Conservation (phyloP, 2,329 filamentous ascomycete species). For the Epichloe coenophiala region DNA sequence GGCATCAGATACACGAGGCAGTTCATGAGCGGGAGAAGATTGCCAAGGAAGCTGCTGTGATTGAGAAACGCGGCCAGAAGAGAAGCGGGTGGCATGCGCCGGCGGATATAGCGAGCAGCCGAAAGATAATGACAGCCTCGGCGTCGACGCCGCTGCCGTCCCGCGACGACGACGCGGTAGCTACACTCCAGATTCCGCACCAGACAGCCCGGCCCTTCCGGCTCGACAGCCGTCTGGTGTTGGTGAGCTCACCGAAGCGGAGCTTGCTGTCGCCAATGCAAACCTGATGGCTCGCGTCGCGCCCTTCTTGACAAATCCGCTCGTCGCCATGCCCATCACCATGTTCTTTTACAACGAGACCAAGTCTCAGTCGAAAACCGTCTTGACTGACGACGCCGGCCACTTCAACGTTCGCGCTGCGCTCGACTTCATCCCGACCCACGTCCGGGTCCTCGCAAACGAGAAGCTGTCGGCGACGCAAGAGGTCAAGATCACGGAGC, state of each 20-base stretch:
- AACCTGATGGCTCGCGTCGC: slow-evolving; percentile 78
- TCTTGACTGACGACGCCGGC: slow-evolving; percentile 75
- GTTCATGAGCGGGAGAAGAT: slow-evolving; percentile 50
- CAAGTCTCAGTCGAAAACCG: slow-evolving; percentile 69
- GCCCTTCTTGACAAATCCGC: slow-evolving; percentile 79
- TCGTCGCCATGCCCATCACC: slow-evolving; percentile 66
- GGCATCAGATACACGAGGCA: slow-evolving; percentile 27
- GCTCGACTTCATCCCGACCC: slow-evolving; percentile 79
- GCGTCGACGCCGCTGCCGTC: slow-evolving; percentile 13
- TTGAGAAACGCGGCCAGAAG: slow-evolving; percentile 58
- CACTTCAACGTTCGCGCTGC: slow-evolving; percentile 74
- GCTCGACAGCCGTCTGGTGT: slow-evolving; percentile 22
- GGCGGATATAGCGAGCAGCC: slow-evolving; percentile 63
- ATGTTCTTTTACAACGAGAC: slow-evolving; percentile 89
- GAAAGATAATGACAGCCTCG: slow-evolving; percentile 26
- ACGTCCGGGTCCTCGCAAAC: slow-evolving; percentile 75
- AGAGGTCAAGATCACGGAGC: slow-evolving; percentile 62
- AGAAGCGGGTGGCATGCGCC: slow-evolving; percentile 55
- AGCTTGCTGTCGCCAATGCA: slow-evolving; percentile 67
- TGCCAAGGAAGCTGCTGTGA: slow-evolving; percentile 60
- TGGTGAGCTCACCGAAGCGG: slow-evolving; percentile 56
- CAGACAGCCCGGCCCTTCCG: slow-evolving; percentile 29
- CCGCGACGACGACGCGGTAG: slow-evolving; percentile 18
- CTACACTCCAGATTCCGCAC: slow-evolving; percentile 24
- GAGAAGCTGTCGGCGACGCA: slow-evolving; percentile 74